Evolutionary conservation across 371 early-diverging fungal genomes (phyloP).

Genomic region (Sporodiniella umbellata): DNA sequence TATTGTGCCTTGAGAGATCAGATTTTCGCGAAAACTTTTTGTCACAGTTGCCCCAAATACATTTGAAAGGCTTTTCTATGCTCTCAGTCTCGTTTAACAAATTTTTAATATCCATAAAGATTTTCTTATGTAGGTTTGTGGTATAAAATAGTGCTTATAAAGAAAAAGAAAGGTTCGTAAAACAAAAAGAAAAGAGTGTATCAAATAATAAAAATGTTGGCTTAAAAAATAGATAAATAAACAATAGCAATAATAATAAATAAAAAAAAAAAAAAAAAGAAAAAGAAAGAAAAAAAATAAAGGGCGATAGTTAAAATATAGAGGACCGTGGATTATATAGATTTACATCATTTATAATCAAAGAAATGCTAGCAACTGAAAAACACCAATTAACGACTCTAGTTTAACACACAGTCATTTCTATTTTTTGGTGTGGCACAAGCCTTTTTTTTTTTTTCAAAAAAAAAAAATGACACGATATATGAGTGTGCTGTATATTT

Average conservation of each 20-base stretch:
- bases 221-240: no score
- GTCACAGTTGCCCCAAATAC: conserved; percentile 61
- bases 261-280: conserved; percentile 4
- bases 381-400: background rate
- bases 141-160: background rate
- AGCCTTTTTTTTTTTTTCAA: no score
- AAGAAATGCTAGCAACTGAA: background rate
- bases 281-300: background rate
- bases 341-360: conserved; percentile 12
- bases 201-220: no score
- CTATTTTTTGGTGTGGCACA: conserved; percentile 1
- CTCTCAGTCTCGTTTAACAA: conserved; percentile 34
- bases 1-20: conserved; percentile 70
- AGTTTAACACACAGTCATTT: background rate
- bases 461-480: conserved; percentile 2
- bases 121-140: background rate
- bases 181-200: no score
- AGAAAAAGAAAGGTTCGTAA: background rate
- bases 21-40: conserved; percentile 81
- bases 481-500: background rate
- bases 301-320: background rate
- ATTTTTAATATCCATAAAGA: conserved; percentile 47
- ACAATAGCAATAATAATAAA: background rate
- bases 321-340: background rate
- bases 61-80: conserved; percentile 53